Percentiles rank a stretch among this genome's conserved stretches.
Conservation (phyloP, 1,284 basidiomycete genomes). For the Moniliophthora roreri region DNA sequence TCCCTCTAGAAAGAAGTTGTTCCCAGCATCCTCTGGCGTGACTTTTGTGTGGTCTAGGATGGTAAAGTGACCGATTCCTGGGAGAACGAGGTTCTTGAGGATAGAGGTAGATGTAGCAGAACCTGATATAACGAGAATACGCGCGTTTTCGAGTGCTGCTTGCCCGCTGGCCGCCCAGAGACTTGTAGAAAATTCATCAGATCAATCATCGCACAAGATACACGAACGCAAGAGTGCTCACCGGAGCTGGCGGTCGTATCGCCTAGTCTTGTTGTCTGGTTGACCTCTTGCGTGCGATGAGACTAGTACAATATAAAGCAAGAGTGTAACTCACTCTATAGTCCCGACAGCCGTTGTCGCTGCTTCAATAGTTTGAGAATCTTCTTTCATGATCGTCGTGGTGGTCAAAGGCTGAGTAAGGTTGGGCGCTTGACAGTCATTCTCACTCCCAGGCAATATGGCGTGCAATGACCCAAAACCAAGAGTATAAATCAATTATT, state of each 20-base stretch:
- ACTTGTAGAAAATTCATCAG: conserved; percentile 40
- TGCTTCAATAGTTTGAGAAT: background rate
- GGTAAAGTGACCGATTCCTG: conserved; percentile 91
- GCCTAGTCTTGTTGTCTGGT: conserved; percentile 84
- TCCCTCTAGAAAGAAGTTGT: conserved; percentile 94
- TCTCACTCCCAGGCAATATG: too few species aligned
- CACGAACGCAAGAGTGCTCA: conserved; percentile 32
- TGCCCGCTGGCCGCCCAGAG: conserved; percentile 97
- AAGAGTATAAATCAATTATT: too few species aligned
- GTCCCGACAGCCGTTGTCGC: background rate
- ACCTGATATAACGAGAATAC: conserved; percentile 79
- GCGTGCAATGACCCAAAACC: too few species aligned
- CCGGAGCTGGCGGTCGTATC: conserved; percentile 93
- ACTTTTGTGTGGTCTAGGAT: conserved; percentile 73
- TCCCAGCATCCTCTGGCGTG: conserved; percentile 79
- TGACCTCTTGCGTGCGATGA: conserved; percentile 4
- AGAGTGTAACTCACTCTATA: background rate
- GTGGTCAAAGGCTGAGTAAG: too few species aligned
- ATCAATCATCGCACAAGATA: background rate
- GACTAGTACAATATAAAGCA: background rate
- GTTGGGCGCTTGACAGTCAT: too few species aligned
- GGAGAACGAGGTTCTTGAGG: conserved; percentile 94
- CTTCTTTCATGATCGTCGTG: background rate
- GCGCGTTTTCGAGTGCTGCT: conserved; percentile 83
- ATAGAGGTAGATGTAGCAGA: conserved; percentile 83